Evolutionary conservation across 805 yeast genomes (phyloP), one percentile per base, ranked within the genome.

Genomic region (Sugiyamaella mastotermitis): DNA sequence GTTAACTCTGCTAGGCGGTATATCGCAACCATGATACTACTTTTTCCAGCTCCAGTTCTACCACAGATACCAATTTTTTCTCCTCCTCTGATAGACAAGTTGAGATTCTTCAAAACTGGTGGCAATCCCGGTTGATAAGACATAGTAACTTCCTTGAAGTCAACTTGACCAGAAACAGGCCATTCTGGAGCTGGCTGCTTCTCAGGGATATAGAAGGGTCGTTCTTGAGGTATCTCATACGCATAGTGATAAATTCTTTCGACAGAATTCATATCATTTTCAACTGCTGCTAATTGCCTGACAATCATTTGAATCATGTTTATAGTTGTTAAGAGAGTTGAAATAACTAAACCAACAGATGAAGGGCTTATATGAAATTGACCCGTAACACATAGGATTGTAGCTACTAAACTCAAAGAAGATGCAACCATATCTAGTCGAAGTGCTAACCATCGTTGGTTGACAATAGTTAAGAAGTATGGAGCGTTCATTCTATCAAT

Each of bases 1-100:
- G 62, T 60, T 24, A 79, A 58, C 52, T 84, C 94, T 32, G 71
- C 64, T 24, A 83, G 62, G 47, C 94, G 69, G 60, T 79, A 83
- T 37, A 83, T 61, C 0, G 85, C 82, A 24, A 76, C 68, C 77
- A 81, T 78, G 38, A 84, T 76, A 1, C 88, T 76, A 11, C 84
- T 76, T 56, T 83, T 83, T 34, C 95, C 95, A 3, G 94, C 94
- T 50, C 95, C 95, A 0, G 95, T 85, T 56, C 95, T 72, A 31
- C 95, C 95, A 65, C 92, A 82, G 40, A 85, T 78, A 35, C 94
- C 95, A 49, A 85, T 72, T 52, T 81, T 83, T 55, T 83, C 85
- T 14, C 70, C 64, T 0, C 79, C 71, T 8, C 65, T 56, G 33
- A 82, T 65, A 5, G 60, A 58, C 31, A 81, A 62, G 27, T 58